A percentile compares a stretch with the other conserved stretches of the same genome.
phyloP scores from a whole-genome alignment of 2,329 filamentous ascomycete genomes.

The Sporothrix pallida region DNA sequence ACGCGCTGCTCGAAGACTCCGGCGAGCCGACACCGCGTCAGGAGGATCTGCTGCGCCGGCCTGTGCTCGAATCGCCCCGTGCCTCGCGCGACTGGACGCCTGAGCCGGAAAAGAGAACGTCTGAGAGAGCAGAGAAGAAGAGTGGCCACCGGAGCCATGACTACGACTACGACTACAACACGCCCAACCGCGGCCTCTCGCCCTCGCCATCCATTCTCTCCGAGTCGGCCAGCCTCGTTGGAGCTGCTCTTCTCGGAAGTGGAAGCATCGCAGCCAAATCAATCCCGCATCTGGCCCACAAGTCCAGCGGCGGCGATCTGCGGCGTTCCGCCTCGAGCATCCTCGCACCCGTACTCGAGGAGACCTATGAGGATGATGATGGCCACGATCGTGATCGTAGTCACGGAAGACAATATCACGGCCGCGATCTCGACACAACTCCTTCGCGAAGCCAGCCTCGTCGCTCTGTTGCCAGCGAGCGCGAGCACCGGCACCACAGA shows the following conservation, averaged over 20 bases:
- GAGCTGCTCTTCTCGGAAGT: conserved; percentile 22
- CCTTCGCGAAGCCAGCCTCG: conserved; percentile 27
- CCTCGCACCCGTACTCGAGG: conserved; percentile 60
- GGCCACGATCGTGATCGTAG: background rate
- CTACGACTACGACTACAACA: conserved; percentile 29
- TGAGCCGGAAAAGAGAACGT: conserved; percentile 33
- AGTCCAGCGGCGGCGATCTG: conserved; percentile 33
- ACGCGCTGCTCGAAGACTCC: conserved; percentile 27
- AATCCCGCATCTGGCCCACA: conserved; percentile 27
- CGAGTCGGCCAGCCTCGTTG: conserved; percentile 16
- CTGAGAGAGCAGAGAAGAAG: background rate
- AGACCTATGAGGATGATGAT: conserved; percentile 53
- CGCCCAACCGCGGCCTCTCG: conserved; percentile 27
- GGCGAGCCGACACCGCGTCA: conserved; percentile 30
- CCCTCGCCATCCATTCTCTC: conserved; percentile 33
- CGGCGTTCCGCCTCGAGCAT: conserved; percentile 44
- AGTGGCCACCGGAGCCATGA: background rate
- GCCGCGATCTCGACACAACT: conserved; percentile 34
- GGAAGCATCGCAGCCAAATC: conserved; percentile 28
- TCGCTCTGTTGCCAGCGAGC: background rate
- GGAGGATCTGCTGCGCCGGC: conserved; percentile 30
- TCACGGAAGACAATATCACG: conserved; percentile 35
- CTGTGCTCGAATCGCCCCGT: conserved; percentile 36
- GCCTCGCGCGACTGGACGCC: conserved; percentile 26
- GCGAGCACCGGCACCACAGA: conserved; percentile 27